Percentiles rank a stretch among this genome's conserved stretches.
Conservation (phyloP, 768 basidiomycete species). For the Rhizopogon salebrosus region DNA sequence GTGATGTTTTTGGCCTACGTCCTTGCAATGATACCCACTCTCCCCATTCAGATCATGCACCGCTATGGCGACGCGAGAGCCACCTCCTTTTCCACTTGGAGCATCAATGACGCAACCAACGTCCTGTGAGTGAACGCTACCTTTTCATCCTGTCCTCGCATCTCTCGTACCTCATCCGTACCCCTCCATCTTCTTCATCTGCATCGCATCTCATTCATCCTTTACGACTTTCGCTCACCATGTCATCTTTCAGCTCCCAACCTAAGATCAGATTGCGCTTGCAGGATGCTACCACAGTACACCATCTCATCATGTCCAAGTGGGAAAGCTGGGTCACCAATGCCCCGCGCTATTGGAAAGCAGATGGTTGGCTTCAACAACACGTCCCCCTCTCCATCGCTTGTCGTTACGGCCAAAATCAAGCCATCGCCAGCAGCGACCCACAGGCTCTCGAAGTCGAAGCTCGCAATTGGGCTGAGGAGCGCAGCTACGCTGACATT, state of each 20-base stretch:
- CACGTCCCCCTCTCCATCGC: not conserved
- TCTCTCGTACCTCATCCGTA: too few species aligned
- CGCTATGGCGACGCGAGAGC: not conserved
- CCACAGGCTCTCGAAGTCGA: not conserved
- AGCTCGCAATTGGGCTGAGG: not conserved
- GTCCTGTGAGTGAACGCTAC: not conserved
- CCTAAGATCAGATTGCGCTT: too few species aligned
- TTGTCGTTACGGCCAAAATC: not conserved
- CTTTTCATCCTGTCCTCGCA: not conserved
- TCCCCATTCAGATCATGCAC: not conserved
- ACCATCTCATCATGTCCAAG: not conserved
- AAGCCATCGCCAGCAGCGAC: not conserved
- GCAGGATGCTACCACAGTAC: not conserved
- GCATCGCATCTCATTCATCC: not conserved
- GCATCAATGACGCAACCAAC: not conserved
- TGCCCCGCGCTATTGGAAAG: not conserved
- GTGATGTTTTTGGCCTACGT: not conserved
- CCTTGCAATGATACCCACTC: not conserved
- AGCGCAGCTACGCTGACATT: not conserved
- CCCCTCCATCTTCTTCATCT: too few species aligned
- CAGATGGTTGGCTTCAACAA: not conserved
- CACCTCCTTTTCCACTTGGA: not conserved
- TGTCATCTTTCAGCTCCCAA: too few species aligned
- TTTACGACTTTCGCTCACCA: too few species aligned
- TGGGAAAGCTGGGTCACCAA: not conserved